These are phyloP conservation scores for Yamadazyma trypodendri DNA, from an alignment of 1,139 yeast species.

Conservation along the genomic window DNA sequence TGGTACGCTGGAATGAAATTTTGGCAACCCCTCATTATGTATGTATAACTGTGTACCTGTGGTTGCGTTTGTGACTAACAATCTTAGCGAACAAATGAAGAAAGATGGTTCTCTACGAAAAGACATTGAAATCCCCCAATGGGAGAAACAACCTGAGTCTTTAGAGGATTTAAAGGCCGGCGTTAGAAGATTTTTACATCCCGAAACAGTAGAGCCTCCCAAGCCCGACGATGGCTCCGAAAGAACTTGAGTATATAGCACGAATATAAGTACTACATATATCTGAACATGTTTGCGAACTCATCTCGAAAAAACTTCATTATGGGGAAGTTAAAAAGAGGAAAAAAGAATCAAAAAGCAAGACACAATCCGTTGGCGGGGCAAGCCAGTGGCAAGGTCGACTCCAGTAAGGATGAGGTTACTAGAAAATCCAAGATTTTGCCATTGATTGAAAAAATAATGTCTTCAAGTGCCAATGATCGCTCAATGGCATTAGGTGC, in stretches of 20 bases:
- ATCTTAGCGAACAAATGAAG: constrained; percentile 56
- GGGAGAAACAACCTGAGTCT: constrained; percentile 34
- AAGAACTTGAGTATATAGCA: background rate
- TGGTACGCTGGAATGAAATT: constrained; percentile 60
- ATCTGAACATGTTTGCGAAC: background rate
- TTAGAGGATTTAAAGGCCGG: constrained; percentile 39
- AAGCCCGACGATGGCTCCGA: background rate
- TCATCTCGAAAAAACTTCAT: constrained; percentile 4
- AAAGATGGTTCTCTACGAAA: constrained; percentile 65
- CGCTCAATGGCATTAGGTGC: constrained; percentile 77
- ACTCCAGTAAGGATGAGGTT: constrained; percentile 43
- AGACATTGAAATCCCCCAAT: constrained; percentile 54
- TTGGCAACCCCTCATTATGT: constrained; percentile 74
- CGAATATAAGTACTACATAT: background rate
- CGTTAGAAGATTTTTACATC: constrained; percentile 23
- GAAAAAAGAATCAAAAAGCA: constrained; percentile 57
- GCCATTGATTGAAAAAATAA: constrained; percentile 66
- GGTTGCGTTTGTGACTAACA: constrained; percentile 12
- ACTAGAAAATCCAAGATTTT: constrained; percentile 56
- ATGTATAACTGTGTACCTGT: constrained; percentile 25
- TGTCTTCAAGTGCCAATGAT: constrained; percentile 66
- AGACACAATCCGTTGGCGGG: constrained; percentile 49
- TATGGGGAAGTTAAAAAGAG: constrained; percentile 79
- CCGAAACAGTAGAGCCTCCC: constrained; percentile 14
- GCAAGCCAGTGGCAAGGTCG: constrained; percentile 19